These are phyloP conservation scores for Clavispora santaluciae DNA, from an alignment of 805 yeast species.

Conservation along the genomic window DNA sequence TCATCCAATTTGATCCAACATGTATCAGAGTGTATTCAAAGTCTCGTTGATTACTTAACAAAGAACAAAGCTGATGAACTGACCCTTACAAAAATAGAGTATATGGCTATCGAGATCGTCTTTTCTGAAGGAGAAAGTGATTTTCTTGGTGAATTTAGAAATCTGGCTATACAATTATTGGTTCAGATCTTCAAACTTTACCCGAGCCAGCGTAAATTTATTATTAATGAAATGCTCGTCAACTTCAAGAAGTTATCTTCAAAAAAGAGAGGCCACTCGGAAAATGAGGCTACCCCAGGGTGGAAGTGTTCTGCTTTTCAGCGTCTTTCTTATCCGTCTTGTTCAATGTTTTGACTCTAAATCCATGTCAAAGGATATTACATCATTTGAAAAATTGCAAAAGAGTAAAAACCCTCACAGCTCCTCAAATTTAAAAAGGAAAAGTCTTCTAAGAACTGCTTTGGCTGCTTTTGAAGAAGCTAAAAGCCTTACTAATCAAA, in stretches of 20 bases:
- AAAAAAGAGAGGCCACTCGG: constrained; percentile 39
- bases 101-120: constrained; percentile 38
- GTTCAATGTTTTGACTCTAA: constrained; percentile 33
- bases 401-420: constrained; percentile 5
- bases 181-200: constrained; percentile 36
- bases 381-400: constrained; percentile 1
- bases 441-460: constrained; percentile 2
- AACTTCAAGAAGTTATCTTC: constrained; percentile 47
- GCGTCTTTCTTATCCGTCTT: constrained; percentile 39
- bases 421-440: constrained; percentile 5
- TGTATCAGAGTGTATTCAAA: constrained; percentile 9
- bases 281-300: constrained; percentile 43
- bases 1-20: neutral
- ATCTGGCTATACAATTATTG: constrained; percentile 23
- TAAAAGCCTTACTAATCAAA: neutral
- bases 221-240: constrained; percentile 55
- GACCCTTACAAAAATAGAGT: constrained; percentile 55
- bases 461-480: constrained; percentile 2
- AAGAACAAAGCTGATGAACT: constrained; percentile 37
- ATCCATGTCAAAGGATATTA: constrained; percentile 2
- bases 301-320: constrained; percentile 43
- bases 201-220: constrained; percentile 52
- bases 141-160: constrained; percentile 24
- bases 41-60: neutral
- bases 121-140: constrained; percentile 29